Conservation (phyloP, 306 rosid species). For the Aeschynomene evenia region DNA sequence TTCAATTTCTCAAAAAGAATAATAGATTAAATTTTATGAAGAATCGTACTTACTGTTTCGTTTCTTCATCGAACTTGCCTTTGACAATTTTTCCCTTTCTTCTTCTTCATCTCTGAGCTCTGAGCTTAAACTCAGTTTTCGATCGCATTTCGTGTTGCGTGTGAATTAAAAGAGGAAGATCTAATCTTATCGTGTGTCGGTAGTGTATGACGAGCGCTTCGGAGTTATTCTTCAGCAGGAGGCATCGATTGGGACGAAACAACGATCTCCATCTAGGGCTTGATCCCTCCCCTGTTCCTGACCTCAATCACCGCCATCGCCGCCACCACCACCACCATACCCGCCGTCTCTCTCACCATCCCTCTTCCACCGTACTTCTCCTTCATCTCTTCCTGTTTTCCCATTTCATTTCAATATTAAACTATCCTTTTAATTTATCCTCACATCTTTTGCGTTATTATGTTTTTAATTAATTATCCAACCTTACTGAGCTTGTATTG, state of each 20-base stretch:
- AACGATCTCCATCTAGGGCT: constrained; percentile 36
- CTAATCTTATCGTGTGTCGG: background rate
- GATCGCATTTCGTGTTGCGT: background rate
- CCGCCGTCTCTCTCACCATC: constrained; percentile 46
- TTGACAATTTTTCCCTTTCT: background rate
- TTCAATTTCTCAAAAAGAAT: background rate
- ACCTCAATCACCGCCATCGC: constrained; percentile 30
- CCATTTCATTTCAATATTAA: no score
- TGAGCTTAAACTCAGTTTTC: background rate
- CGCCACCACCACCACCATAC: constrained; percentile 45
- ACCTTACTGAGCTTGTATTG: background rate
- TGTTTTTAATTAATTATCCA: no score
- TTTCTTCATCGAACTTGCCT: constrained; percentile 7
- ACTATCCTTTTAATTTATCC: no score
- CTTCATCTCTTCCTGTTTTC: background rate
- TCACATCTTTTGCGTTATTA: no score
- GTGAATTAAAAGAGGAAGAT: background rate
- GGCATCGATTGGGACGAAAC: constrained; percentile 74
- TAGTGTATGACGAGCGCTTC: constrained; percentile 94
- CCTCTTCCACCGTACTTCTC: background rate
- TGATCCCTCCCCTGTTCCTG: constrained; percentile 31
- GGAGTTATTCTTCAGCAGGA: constrained; percentile 67
- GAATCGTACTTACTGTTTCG: background rate
- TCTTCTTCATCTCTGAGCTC: background rate
- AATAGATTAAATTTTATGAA: background rate